A percentile compares a stretch with the other conserved stretches of the same genome.
Conservation (phyloP, 176 grass and related monocot species). For the Saccharum spontaneum region DNA sequence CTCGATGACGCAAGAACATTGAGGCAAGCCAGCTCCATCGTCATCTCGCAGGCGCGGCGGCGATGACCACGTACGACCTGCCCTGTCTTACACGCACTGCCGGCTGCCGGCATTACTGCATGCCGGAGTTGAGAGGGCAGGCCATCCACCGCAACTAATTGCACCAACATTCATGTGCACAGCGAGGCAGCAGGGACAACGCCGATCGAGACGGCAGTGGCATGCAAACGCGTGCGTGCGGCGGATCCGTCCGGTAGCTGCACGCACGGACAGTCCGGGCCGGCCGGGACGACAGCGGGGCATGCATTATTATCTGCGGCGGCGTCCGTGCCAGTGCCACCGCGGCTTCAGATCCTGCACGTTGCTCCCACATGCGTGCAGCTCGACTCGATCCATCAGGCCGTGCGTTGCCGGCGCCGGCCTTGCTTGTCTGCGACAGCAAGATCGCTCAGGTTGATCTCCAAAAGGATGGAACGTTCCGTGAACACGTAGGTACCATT, state of each 20-base stretch:
- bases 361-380: constrained; percentile 18
- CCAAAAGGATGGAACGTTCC: not conserved
- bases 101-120: not conserved
- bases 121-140: not conserved
- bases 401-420: not conserved
- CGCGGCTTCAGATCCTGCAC: not conserved
- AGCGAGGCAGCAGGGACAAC: not conserved
- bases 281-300: no score
- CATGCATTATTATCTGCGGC: no score
- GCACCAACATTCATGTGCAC: constrained; percentile 33
- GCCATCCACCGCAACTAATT: constrained; percentile 30
- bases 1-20: not conserved
- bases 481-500: not conserved
- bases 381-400: not conserved
- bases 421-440: not conserved
- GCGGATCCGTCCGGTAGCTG: not conserved
- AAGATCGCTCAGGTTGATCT: not conserved
- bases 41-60: not conserved
- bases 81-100: not conserved
- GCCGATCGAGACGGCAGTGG: not conserved
- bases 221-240: not conserved
- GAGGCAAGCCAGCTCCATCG: not conserved
- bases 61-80: not conserved
- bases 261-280: no score
- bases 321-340: no score